These are phyloP conservation scores for Blastocystis sp. DNA, from an alignment of 352 stramenopile species.

Conservation along the genomic window DNA sequence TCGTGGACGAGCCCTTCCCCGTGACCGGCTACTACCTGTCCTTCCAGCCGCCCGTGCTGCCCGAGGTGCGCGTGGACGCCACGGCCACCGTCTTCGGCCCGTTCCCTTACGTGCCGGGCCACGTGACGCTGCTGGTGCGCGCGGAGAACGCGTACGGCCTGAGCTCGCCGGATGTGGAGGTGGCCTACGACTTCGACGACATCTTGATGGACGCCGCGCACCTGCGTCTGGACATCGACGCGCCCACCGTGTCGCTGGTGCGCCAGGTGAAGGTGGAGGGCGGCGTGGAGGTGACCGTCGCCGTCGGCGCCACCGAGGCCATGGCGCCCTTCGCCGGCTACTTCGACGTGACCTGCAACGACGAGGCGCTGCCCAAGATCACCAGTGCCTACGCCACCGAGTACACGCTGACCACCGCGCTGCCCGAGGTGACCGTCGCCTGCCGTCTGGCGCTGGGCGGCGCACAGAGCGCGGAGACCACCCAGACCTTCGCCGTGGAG, in stretches of 20 bases:
- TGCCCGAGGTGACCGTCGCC: background rate
- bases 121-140: constrained; percentile 35
- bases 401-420: background rate
- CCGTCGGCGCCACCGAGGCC: background rate
- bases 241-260: background rate
- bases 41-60: constrained; percentile 60
- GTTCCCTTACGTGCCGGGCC: constrained; percentile 29
- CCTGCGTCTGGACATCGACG: background rate
- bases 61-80: constrained; percentile 41
- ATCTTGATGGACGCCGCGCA: constrained; percentile 4
- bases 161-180: constrained; percentile 52
- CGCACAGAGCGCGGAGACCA: background rate
- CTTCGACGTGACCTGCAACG: constrained; percentile 45
- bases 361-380: background rate
- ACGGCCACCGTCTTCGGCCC: background rate
- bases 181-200: constrained; percentile 46
- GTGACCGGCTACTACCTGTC: constrained; percentile 50
- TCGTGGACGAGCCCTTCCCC: constrained; percentile 27
- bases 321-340: constrained; percentile 12
- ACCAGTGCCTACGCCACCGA: background rate
- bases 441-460: constrained; percentile 31
- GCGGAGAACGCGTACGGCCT: constrained; percentile 60
- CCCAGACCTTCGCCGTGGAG: background rate
- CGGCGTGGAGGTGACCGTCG: constrained; percentile 22
- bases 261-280: constrained; percentile 27